Base-by-base conservation (phyloP, 2,329 filamentous ascomycete species). In the Sclerotinia spermophila region DNA sequence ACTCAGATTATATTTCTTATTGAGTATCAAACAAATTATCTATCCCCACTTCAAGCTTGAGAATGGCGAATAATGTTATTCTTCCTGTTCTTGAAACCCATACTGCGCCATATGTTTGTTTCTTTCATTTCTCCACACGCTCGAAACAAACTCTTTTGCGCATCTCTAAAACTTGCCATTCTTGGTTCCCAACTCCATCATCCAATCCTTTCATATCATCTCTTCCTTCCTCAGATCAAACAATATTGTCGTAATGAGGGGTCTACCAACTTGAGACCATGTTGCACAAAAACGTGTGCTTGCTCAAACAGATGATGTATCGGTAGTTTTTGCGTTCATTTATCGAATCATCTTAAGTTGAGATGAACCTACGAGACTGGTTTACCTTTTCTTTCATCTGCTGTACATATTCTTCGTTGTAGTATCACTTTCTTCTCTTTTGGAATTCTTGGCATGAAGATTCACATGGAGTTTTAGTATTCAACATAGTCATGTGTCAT, bases 211-310 rank as follows among this genome's bases (percentile, higher is more conserved):
- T 17, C 45, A 53, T 24, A 40, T 65, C 45, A 40, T 40, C 61
- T 53, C 45, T 65, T 65, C 24, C 13, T 27, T 53, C 44, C 15
- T 51, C 61, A 65, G 15, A 51, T 65, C 61, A 53, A 51, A 64
- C 21, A 64, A 38, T 38, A 35, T n/a, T 60, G 56, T 27, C 27
- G 30, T 48, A 51, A 38, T 24, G 21, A 51, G 61, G 61, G 61
- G 44, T 19, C 61, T 24, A 35, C 35, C 42, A 53, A 38, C 44
- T 27, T 38, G 15, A 24, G 44, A 64, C 44, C 8, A 40, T 40
- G 15, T 65, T 17, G 24, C 61, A 53, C 44, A 58, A 38, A 38
- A 53, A 42, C 61, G 8, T 64, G 60, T 38, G 24, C 8, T 53
- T 35, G 15, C 33, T 38, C 61, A 38, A 64, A 64, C 61, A 53